phyloP scores from a whole-genome alignment of 2,329 filamentous ascomycete genomes.

The Amylocarpus encephaloides region DNA sequence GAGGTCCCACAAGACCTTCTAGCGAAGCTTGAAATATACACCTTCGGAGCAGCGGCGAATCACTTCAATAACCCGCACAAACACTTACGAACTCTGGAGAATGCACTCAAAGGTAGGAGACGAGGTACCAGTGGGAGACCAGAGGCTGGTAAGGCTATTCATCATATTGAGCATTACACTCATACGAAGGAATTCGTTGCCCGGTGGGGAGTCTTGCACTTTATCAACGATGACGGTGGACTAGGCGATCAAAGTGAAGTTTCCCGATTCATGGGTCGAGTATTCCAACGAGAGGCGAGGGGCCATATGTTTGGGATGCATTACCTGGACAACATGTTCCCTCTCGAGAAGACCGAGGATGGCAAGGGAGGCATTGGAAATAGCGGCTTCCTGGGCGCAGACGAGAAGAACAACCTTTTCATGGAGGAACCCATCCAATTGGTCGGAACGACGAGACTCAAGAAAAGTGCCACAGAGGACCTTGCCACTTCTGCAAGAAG shows the following conservation, averaged over 20 bases:
- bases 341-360: slow-evolving; percentile 4
- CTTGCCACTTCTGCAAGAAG: not conserved
- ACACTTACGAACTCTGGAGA: slow-evolving; percentile 28
- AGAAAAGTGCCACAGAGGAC: not conserved
- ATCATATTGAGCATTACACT: slow-evolving; percentile 74
- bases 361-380: slow-evolving; percentile 16
- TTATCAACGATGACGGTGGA: slow-evolving; percentile 32
- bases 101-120: not conserved
- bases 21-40: slow-evolving; percentile 66
- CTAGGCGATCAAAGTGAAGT: not conserved
- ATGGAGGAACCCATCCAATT: slow-evolving; percentile 19
- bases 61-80: slow-evolving; percentile 73
- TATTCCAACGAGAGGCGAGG: slow-evolving; percentile 19
- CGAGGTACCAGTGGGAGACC: not conserved
- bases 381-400: slow-evolving; percentile 15
- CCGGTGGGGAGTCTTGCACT: slow-evolving; percentile 67
- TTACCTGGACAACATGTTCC: slow-evolving; percentile 33
- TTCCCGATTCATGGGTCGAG: slow-evolving; percentile 27
- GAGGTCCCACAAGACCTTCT: slow-evolving; percentile 62
- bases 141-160: slow-evolving; percentile 42
- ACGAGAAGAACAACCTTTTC: slow-evolving; percentile 18
- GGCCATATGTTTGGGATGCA: slow-evolving; percentile 32
- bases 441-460: slow-evolving; percentile 1
- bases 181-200: slow-evolving; percentile 70
- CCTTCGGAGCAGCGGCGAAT: slow-evolving; percentile 72